phyloP scores from a whole-genome alignment of 805 yeast genomes.

The Teunomyces stri region DNA sequence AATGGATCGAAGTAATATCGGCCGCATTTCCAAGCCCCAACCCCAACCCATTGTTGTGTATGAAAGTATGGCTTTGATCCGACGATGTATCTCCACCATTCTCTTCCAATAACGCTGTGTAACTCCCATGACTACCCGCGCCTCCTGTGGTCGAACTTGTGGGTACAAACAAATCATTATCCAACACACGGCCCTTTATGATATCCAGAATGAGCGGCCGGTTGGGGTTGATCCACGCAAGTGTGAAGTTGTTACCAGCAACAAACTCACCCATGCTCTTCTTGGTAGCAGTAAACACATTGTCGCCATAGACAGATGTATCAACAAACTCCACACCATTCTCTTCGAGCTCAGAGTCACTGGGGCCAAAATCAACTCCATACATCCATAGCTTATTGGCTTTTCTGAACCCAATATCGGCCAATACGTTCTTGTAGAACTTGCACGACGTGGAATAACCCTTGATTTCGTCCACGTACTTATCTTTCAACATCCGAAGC shows the following conservation, averaged over 20 bases:
- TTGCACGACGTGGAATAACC: slow-evolving; percentile 19
- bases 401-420: slow-evolving; percentile 27
- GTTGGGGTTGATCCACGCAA: slow-evolving; percentile 31
- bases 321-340: too few species aligned
- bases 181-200: neutral
- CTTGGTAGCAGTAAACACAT: slow-evolving; percentile 14
- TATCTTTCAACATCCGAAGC: slow-evolving; percentile 25
- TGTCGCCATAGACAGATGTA: neutral
- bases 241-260: slow-evolving; percentile 22
- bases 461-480: slow-evolving; percentile 23
- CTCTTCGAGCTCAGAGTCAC: slow-evolving; percentile 5
- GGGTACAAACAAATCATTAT: neutral
- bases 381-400: slow-evolving; percentile 26
- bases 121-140: neutral
- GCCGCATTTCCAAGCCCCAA: slow-evolving; percentile 40
- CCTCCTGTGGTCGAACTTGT: neutral
- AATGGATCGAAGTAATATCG: slow-evolving; percentile 41
- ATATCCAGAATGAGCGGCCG: slow-evolving; percentile 19
- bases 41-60: slow-evolving; percentile 10
- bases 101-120: neutral
- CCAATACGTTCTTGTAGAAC: slow-evolving; percentile 16
- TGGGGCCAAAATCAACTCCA: slow-evolving; percentile 17
- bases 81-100: neutral
- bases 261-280: slow-evolving; percentile 26
- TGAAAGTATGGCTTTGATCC: slow-evolving; percentile 5